Percentiles rank a stretch among this genome's conserved stretches.
Conservation (phyloP, 441 rosid species). For the Erodium moschatum region DNA sequence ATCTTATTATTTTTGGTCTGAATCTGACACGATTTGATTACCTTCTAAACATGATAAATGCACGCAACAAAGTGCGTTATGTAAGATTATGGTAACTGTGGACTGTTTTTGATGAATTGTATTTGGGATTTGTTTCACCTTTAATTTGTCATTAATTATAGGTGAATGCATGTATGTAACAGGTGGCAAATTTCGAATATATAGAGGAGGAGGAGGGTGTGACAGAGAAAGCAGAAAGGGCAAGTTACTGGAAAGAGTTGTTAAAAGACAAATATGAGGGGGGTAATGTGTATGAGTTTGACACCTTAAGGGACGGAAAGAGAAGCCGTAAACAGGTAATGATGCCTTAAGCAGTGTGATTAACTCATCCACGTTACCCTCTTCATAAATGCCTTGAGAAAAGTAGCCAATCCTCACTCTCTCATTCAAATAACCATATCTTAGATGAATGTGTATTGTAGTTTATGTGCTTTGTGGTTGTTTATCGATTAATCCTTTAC, state of each 20-base stretch:
- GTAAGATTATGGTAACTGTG: too few relatives aligned
- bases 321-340: conserved; percentile 89
- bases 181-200: conserved; percentile 97
- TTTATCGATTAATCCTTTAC: neutral
- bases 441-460: too few relatives aligned
- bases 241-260: conserved; percentile 90
- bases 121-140: conserved; percentile 10
- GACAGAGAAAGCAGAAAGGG: conserved; percentile 42
- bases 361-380: neutral
- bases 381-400: too few relatives aligned
- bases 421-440: neutral
- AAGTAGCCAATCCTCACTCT: neutral
- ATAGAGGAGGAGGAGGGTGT: conserved; percentile 63
- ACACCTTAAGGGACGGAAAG: conserved; percentile 81
- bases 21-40: too few relatives aligned
- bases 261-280: conserved; percentile 67
- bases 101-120: neutral
- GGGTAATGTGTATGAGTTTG: conserved; percentile 73
- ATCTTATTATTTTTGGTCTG: too few relatives aligned
- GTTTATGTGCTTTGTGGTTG: neutral
- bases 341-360: too few relatives aligned
- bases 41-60: too few relatives aligned
- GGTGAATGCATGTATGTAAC: conserved; percentile 19
- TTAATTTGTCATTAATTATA: conserved; percentile 5
- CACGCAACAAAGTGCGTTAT: too few relatives aligned